Conservation (phyloP, 371 early-diverging fungal species). For the Apophysomyces sp. region DNA sequence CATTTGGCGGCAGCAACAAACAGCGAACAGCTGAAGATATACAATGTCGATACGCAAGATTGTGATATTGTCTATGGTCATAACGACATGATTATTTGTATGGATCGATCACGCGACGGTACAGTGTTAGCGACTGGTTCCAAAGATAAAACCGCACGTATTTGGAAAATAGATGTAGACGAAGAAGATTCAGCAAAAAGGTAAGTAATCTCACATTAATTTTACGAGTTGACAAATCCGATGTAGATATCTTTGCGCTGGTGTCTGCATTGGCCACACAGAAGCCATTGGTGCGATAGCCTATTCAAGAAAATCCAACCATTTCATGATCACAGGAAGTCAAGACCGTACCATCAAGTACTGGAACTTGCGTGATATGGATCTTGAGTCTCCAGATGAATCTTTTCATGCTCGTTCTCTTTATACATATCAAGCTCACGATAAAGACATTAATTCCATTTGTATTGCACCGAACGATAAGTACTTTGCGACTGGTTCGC, state of each 20-base stretch:
- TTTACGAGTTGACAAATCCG: background rate
- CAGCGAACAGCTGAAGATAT: conserved; percentile 87
- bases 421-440: conserved; percentile 95
- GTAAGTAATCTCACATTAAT: background rate
- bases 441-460: conserved; percentile 96
- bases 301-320: conserved; percentile 58
- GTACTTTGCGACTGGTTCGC: conserved; percentile 94
- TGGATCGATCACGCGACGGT: conserved; percentile 71
- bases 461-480: conserved; percentile 91
- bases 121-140: conserved; percentile 79
- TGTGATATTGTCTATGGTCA: conserved; percentile 90
- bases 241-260: conserved; percentile 61
- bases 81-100: conserved; percentile 80
- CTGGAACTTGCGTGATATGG: conserved; percentile 77
- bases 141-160: conserved; percentile 84
- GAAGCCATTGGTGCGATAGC: conserved; percentile 89
- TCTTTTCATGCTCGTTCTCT: conserved; percentile 58
- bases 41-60: conserved; percentile 76
- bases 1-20: conserved; percentile 91
- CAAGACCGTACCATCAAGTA: conserved; percentile 93
- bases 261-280: conserved; percentile 86
- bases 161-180: conserved; percentile 72
- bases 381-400: conserved; percentile 43
- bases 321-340: conserved; percentile 82
- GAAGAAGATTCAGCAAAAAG: conserved; percentile 25